phyloP scores from a whole-genome alignment of 305 asterid genomes.

The Solanum hybrid region DNA sequence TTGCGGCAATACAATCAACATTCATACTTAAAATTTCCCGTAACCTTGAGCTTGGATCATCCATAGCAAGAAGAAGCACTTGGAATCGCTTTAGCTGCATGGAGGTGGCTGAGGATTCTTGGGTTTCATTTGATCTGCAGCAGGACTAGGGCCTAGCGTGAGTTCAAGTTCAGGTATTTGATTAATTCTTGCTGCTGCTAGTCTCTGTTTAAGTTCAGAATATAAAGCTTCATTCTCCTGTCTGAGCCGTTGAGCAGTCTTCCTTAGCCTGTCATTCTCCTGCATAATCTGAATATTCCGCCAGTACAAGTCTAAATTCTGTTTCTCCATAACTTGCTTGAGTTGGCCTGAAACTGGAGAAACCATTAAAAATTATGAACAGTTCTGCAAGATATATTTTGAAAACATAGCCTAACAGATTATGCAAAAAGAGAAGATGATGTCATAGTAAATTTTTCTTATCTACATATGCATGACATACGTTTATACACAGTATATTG shows the following conservation, averaged over 20 bases:
- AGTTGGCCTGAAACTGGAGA: background rate
- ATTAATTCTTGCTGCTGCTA: constrained; percentile 14
- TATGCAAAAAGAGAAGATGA: background rate
- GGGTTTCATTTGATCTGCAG: constrained; percentile 13
- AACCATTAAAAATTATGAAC: background rate
- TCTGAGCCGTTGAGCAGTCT: constrained; percentile 38
- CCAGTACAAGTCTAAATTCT: constrained; percentile 38
- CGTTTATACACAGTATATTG: background rate
- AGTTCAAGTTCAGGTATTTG: background rate
- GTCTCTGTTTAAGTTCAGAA: constrained; percentile 32
- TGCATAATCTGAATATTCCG: constrained; percentile 39
- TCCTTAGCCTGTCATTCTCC: constrained; percentile 43
- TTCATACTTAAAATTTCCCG: background rate
- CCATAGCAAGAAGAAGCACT: background rate
- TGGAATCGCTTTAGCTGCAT: background rate
- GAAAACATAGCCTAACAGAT: background rate
- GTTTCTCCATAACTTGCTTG: constrained; percentile 33
- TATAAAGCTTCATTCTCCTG: constrained; percentile 44
- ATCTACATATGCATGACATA: background rate
- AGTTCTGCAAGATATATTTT: background rate
- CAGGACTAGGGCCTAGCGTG: constrained; percentile 20
- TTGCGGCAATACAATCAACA: background rate
- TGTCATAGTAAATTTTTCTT: background rate
- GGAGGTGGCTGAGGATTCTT: constrained; percentile 15
- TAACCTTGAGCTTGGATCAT: background rate